Percentiles rank a stretch among this genome's conserved stretches.
Conservation (phyloP, 2,329 filamentous ascomycete species). For the Alternaria consortialis region DNA sequence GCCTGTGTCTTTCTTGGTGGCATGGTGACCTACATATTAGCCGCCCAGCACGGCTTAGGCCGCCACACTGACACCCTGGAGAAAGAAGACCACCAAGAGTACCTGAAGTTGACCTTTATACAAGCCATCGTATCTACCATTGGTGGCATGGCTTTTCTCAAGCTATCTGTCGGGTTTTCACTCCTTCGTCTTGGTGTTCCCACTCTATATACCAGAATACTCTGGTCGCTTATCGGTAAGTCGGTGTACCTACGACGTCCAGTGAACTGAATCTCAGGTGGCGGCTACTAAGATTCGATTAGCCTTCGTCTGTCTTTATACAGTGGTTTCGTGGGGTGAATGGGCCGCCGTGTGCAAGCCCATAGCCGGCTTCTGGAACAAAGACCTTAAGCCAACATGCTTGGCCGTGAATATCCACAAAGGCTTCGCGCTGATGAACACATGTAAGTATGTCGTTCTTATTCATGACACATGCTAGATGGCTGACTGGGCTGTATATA, state of each 20-base stretch:
- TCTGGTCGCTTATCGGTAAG: neutral
- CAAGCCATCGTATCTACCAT: neutral
- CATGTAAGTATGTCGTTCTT: neutral
- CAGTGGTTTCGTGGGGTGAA: neutral
- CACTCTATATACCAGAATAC: neutral
- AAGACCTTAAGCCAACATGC: neutral
- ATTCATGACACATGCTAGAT: too few relatives aligned
- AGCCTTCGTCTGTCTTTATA: neutral
- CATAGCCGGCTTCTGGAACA: neutral
- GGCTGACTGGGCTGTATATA: too few relatives aligned
- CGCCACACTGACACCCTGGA: neutral
- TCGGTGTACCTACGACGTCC: neutral
- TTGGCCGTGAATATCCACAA: neutral
- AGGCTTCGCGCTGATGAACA: neutral
- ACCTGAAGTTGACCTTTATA: neutral
- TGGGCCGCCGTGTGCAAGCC: conserved; percentile 2
- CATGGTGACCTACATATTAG: conserved; percentile 1
- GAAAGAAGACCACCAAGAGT: neutral
- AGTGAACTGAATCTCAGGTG: too few relatives aligned
- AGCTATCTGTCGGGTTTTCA: neutral
- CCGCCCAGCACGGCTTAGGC: neutral
- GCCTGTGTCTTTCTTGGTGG: neutral
- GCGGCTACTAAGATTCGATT: too few relatives aligned
- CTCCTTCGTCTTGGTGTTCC: neutral
- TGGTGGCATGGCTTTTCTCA: neutral